Evolutionary conservation across 2,329 filamentous ascomycete genomes (phyloP).

Genomic region (Talaromyces rugulosus): DNA sequence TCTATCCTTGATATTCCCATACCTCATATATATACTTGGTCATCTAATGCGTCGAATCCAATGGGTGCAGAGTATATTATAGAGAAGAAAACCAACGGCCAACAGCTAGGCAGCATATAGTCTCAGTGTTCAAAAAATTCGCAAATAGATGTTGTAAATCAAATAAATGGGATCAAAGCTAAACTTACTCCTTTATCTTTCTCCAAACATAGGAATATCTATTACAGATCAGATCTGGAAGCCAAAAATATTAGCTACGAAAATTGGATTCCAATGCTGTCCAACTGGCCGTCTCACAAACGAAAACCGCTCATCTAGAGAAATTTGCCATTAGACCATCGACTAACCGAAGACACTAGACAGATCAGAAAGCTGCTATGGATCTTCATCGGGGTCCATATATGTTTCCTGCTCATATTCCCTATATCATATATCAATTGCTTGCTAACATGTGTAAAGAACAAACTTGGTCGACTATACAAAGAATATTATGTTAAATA

Average conservation of each 20-base stretch:
- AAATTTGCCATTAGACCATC: conserved; percentile 14
- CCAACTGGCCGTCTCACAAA: neutral
- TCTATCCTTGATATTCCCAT: conserved; percentile 27
- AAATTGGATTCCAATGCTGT: neutral
- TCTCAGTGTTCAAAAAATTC: conserved; percentile 13
- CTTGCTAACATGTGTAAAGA: conserved; percentile 5
- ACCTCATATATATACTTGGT: conserved; percentile 32
- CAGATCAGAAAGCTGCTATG: conserved; percentile 8
- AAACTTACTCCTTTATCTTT: conserved; percentile 18
- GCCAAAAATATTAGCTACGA: neutral
- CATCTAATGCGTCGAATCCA: conserved; percentile 29
- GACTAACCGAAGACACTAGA: conserved; percentile 13
- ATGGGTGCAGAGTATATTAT: conserved; percentile 39
- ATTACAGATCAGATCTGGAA: conserved; percentile 16
- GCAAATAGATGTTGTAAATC: conserved; percentile 12
- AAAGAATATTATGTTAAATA: conserved; percentile 8
- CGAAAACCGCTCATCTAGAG: neutral
- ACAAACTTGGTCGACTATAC: conserved; percentile 12
- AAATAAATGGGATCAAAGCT: conserved; percentile 18
- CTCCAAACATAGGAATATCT: conserved; percentile 18
- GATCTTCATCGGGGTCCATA: conserved; percentile 15
- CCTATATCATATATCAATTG: neutral
- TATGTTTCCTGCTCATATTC: conserved; percentile 2
- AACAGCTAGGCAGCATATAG: conserved; percentile 28
- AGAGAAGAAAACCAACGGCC: conserved; percentile 31